Base-by-base conservation (phyloP, 1,139 yeast species). In the Pneumocystis sp. region DNA sequence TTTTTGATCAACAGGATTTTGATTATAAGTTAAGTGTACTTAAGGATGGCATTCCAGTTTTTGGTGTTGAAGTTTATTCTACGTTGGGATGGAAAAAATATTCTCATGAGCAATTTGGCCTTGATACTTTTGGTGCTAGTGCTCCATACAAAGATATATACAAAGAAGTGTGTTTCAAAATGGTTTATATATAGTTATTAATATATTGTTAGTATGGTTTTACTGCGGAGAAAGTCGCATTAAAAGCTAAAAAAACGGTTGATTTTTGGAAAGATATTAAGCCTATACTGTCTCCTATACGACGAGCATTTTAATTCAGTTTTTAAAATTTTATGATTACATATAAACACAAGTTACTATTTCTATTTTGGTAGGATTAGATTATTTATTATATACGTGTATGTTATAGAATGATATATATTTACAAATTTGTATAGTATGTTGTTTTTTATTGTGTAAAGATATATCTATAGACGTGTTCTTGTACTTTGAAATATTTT, bases 121-220 rank as follows among this genome's bases (percentile, higher is more conserved):
- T 95, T 76, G 84, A 90, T 84, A 85, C 90, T 80, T 95, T 93
- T 76, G 99, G 99, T 83, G 96, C 95, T 70, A 90, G 97, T 69
- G 98, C 96, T 77, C 89, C 89, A 77, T 96, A 87, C 75, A 79
- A 80, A 68, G 89, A 87, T 69, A 83, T 93, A 68, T 95, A 85
- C 85, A 84, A 88, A 78, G 80, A 76, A 50, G 57, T 50, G 25
- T 50, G 10, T 19, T 50, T 50, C 25, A 50, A 25, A 10, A 50
- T 50, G 1, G n/a, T 3, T 50, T 2, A 10, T 50, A 50, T 50
- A 50, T 50, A 25, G 31, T 50, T 8, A 10, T 50, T 50, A 50
- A 50, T 50, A 50, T 25, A 17, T 3, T 21, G 5, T 50, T 50
- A 50, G 81, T 89, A 91, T 73, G 96, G 84, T 71, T 93, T 95